Base-by-base conservation (phyloP, 2,329 filamentous ascomycete genomes). In the Immersiporthe knoxdaviesiana region DNA sequence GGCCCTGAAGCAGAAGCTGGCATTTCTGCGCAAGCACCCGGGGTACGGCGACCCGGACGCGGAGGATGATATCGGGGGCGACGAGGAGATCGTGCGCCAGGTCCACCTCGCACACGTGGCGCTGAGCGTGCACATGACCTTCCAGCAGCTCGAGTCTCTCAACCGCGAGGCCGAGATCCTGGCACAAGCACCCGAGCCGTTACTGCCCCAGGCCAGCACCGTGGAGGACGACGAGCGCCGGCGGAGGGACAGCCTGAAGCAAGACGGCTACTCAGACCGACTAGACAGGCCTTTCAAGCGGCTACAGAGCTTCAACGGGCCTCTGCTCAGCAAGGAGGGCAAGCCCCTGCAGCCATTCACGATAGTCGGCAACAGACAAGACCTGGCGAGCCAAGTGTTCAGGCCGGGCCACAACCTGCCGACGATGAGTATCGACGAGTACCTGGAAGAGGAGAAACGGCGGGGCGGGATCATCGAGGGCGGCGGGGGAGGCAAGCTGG, bases 351-450 rank as follows among this genome's bases (percentile, higher is more conserved):
- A 94, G 74, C 95, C 95, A 0, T 98, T 99, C 76, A 97, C 94
- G 1, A 84, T 99, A 30, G 84, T 97, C 5, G 90, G 91, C 70
- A 91, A 86, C 73, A 87, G 96, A 50, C 89, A 93, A 71, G 90
- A 93, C 71, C 80, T 97, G 70, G 88, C 90, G 70, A 85, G 90
- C 69, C 91, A 91, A 2, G 95, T 99, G 0, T 99, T 99, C 80
- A 87, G 92, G 67, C 89, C 93, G 0, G 93, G 96, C 10, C 96
- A 99, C 78, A 97, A 93, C 80, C 82, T 99, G 69, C 96, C 96
- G 0, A 98, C 96, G 3, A 98, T 99, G 96, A 92, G 89, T 1
- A 97, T 99, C 71, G 96, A 99, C 74, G 96, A 99, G 81, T 99
- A 98, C 77, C 84, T 99, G 21, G 96, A 97, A 65, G 95, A 98